Base-by-base conservation (phyloP, 257 asterid species). In the Leonotis leonurus region DNA sequence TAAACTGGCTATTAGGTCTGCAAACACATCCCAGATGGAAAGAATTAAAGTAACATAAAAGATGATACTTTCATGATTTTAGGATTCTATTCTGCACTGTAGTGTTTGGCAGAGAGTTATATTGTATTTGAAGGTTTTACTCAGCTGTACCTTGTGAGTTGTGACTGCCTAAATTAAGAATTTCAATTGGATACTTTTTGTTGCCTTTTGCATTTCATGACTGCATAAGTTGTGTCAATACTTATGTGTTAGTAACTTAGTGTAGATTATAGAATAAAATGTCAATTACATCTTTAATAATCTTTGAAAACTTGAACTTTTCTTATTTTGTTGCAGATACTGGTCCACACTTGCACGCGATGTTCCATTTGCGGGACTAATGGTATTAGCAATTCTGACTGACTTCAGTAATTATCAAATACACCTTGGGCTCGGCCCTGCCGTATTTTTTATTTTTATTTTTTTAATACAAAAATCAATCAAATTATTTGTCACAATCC, bases 361-460 rank as follows among this genome's bases (percentile, higher is more conserved):
- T 73, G 85, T 88, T 65, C 96, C 96, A 65, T 88, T 88, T 76
- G 94, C 96, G 55, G 91, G 96, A 66, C 81, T 88, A 24, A 88
- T 85, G 96, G 96, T 88, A 88, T 62, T 12, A 32, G 32, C n/a
- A 21, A 13, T 59, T 41, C 56, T 65, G 33, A 49, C 30, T 77
- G 37, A 40, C 13, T 66, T 57, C 63, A n/a, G 24, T 62, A 30
- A 32, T 12, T 27, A 14, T 51, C 27, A 68, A 9, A 25, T 21
- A 40, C 63, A 17, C 41, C 35, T 40, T 13, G 51, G 69, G 18
- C 3, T 41, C 9, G 57, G 13, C 30, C 70, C 39, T 35, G 4
- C 26, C 30, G 11, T 20, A n/a, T 27, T 64, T 51, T 8, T 17
- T 35, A n/a, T n/a, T n/a, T n/a, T n/a, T n/a, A n/a, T 36, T 24